Evolutionary conservation across 192 early-diverging fungal genomes (phyloP).

Genomic region (Diversispora epigaea): DNA sequence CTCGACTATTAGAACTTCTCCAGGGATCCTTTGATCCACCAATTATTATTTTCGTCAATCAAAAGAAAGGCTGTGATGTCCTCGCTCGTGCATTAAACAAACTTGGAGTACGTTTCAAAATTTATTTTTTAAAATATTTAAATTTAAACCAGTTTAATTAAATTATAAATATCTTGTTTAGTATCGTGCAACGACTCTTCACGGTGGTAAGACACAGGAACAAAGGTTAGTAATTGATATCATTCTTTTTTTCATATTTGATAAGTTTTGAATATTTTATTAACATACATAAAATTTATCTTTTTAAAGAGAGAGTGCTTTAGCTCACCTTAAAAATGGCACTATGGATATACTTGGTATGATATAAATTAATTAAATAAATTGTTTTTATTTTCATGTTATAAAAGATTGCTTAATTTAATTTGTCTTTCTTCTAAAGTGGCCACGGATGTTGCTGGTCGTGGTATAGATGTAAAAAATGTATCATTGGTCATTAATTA

Average conservation of each 20-base stretch:
- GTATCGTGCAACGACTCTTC: conserved; percentile 74
- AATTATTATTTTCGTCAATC: conserved; percentile 98
- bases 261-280: neutral
- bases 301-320: conserved; percentile 67
- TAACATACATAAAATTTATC: neutral
- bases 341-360: conserved; percentile 70
- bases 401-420: neutral
- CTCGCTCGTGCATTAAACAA: conserved; percentile 77
- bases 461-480: conserved; percentile 98
- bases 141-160: neutral
- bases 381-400: neutral
- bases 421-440: conserved; percentile 43
- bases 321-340: conserved; percentile 80
- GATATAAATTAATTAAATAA: neutral
- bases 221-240: conserved; percentile 54
- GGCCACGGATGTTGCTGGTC: conserved; percentile 97
- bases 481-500: conserved; percentile 96
- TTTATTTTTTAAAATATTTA: neutral
- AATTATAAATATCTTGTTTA: conserved; percentile 36
- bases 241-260: neutral
- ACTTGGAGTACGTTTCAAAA: conserved; percentile 51
- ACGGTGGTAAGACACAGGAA: conserved; percentile 97
- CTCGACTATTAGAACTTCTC: conserved; percentile 77
- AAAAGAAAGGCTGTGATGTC: conserved; percentile 89
- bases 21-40: conserved; percentile 72